Percentiles rank a stretch among this genome's conserved stretches.
phyloP scores from a whole-genome alignment of 345 rosid species.

The Brassica carinata region DNA sequence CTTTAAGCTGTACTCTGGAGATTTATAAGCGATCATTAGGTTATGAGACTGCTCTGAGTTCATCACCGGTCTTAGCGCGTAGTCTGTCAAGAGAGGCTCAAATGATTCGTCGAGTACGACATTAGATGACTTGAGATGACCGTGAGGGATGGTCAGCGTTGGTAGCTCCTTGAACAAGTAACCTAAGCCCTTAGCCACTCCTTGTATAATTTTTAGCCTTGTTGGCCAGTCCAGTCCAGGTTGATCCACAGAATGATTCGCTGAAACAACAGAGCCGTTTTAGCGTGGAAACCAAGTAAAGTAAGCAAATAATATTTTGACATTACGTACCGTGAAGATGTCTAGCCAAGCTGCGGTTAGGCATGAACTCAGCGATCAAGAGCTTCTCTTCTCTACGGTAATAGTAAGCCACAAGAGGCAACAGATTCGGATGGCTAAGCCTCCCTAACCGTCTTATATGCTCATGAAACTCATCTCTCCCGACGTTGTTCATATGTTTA shows the following conservation, averaged over 20 bases:
- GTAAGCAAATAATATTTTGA: background rate
- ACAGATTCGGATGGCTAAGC: conserved; percentile 46
- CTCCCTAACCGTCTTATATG: conserved; percentile 68
- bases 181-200: conserved; percentile 61
- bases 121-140: conserved; percentile 81
- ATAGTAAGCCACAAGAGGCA: conserved; percentile 50
- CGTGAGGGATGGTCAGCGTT: conserved; percentile 58
- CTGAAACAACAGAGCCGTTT: conserved; percentile 43
- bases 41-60: conserved; percentile 64
- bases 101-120: conserved; percentile 57
- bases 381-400: conserved; percentile 80
- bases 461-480: conserved; percentile 62
- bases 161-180: conserved; percentile 66
- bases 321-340: conserved; percentile 61
- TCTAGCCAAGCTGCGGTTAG: conserved; percentile 68
- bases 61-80: conserved; percentile 61
- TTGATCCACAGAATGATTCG: conserved; percentile 50
- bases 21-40: conserved; percentile 66
- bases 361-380: conserved; percentile 54
- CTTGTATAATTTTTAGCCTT: conserved; percentile 62
- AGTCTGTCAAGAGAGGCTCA: conserved; percentile 62
- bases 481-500: conserved; percentile 44
- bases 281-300: background rate
- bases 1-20: conserved; percentile 57
- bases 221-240: conserved; percentile 66